Evolutionary conservation across 1,284 basidiomycete genomes (phyloP).

Genomic region (Cyathus olla): DNA sequence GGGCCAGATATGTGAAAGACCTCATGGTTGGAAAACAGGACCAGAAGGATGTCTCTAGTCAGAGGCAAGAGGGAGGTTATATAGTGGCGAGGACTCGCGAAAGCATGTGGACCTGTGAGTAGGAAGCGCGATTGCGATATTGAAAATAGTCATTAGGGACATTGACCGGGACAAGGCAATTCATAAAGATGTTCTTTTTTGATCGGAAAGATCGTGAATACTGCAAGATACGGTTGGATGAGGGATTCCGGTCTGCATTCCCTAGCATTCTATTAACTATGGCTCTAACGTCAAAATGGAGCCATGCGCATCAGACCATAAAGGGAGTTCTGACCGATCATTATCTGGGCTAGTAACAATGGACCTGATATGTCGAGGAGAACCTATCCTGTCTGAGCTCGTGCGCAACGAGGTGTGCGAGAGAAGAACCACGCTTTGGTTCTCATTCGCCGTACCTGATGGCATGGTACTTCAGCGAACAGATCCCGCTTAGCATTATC

Average conservation of each 20-base stretch:
- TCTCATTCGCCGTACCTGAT: slow-evolving; percentile 1
- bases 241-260: not conserved
- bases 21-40: slow-evolving; percentile 36
- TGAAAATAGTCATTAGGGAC: not conserved
- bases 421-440: not conserved
- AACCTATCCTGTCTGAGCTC: not conserved
- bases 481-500: not conserved
- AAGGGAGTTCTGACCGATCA: not conserved
- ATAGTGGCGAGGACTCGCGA: slow-evolving; percentile 1
- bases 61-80: not conserved
- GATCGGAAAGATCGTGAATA: not conserved
- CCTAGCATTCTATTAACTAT: too few relatives aligned
- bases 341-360: not conserved
- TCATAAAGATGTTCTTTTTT: not conserved
- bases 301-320: slow-evolving; percentile 1
- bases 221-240: too few relatives aligned
- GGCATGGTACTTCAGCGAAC: not conserved
- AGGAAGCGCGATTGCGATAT: slow-evolving; percentile 5
- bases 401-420: not conserved
- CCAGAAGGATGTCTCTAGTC: not conserved
- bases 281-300: not conserved
- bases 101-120: slow-evolving; percentile 15
- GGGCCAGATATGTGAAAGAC: slow-evolving; percentile 28
- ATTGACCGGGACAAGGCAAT: not conserved
- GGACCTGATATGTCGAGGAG: not conserved